Evolutionary conservation across 768 basidiomycete species (phyloP), one percentile per base, ranked within the genome.

Genomic region (Dioszegia aurantiaca): DNA sequence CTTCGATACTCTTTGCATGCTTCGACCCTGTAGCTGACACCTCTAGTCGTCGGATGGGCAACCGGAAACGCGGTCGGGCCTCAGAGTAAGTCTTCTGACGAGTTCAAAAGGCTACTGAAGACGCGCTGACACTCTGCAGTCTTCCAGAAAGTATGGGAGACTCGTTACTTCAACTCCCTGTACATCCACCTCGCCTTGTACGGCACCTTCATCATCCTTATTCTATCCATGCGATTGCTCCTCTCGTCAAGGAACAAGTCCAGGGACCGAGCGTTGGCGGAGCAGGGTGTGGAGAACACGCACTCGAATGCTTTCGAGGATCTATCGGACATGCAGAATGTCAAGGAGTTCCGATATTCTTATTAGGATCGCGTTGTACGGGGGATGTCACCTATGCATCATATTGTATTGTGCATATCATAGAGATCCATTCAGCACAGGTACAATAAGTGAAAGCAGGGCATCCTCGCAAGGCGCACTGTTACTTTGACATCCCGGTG

Each of bases 21-120:
- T n/a, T n/a, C n/a, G 33, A 33, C 33, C 8, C 14, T 14, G 33
- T 6, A 6, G 33, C 33, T 6, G 33, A 81, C 19, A 78, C 79
- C 46, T 61, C 52, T 57, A 47, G 56, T 56, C 65, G 75, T 82
- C 47, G 80, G 80, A 6, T 83, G 82, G 81, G 80, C 82, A 21
- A 79, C 79, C 4, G 82, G 82, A 9, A 83, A 82, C 66, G 80
- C 81, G 17, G 69, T 81, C 58, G 80, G 79, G 2, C 80, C 80
- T 4, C 80, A 81, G 37, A 45, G 48, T 49, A 23, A 11, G 48
- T 33, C 45, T n/a, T n/a, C n/a, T n/a, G n/a, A n/a, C n/a, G n/a
- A n/a, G n/a, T n/a, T n/a, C n/a, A n/a, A n/a, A n/a, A n/a, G n/a
- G n/a, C n/a, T n/a, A n/a, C n/a, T n/a, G n/a, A n/a, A n/a, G n/a